Evolutionary conservation across 306 rosid genomes (phyloP).

Genomic region (Benincasa hispida): DNA sequence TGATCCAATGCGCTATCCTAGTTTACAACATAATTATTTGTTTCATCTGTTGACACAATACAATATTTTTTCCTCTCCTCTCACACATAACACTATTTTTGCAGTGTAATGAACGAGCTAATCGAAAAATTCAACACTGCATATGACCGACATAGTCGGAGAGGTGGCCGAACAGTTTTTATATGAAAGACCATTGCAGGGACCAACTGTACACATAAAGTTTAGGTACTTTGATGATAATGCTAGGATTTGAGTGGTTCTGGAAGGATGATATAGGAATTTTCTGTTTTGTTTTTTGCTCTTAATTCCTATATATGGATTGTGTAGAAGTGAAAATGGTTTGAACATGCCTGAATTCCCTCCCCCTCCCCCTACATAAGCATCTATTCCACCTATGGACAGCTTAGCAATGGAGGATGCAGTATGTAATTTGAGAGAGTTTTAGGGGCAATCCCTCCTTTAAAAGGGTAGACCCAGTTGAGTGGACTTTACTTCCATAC

Average conservation of each 20-base stretch:
- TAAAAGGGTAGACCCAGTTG: background rate
- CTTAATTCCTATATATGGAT: background rate
- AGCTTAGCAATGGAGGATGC: background rate
- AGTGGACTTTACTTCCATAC: background rate
- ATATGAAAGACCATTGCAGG: constrained; percentile 29
- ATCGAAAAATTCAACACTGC: constrained; percentile 48
- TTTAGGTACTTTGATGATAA: background rate
- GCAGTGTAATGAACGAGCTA: constrained; percentile 28
- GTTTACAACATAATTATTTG: background rate
- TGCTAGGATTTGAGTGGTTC: background rate
- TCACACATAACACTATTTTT: background rate
- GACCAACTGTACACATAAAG: background rate
- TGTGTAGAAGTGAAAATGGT: background rate
- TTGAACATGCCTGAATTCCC: background rate
- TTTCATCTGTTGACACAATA: background rate
- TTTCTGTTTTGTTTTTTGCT: background rate
- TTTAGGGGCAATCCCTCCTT: background rate
- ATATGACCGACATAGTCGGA: constrained; percentile 80
- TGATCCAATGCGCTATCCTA: background rate
- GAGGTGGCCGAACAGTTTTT: constrained; percentile 86
- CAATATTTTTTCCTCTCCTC: background rate
- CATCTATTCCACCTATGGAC: background rate
- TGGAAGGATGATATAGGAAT: background rate
- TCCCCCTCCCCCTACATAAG: background rate
- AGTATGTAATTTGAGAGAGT: background rate